Percentiles rank a stretch among this genome's conserved stretches.
Evolutionary conservation across 164 flowering plant genomes (phyloP).

Genomic region (Taxillus chinensis): DNA sequence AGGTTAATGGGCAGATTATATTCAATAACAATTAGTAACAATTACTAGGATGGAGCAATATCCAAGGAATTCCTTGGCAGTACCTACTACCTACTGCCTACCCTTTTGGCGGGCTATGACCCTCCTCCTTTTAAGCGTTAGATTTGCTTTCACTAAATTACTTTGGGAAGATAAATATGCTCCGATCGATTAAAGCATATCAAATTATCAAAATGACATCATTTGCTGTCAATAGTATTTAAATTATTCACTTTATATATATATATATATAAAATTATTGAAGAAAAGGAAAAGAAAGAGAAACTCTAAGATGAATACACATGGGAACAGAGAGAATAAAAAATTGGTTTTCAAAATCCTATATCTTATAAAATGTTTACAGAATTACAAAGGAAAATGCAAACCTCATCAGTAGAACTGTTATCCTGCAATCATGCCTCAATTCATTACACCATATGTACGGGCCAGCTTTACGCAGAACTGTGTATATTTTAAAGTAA

Average conservation of each 20-base stretch:
- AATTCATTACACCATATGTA: neutral
- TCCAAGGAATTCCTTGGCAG: neutral
- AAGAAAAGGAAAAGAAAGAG: too few species aligned
- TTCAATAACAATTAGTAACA: neutral
- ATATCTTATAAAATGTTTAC: neutral
- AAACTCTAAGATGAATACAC: too few species aligned
- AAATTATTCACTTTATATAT: neutral
- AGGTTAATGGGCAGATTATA: neutral
- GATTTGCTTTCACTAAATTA: neutral
- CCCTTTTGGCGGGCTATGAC: neutral
- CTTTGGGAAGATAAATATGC: neutral
- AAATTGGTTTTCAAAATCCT: neutral
- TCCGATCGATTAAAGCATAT: neutral
- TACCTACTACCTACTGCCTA: too few species aligned
- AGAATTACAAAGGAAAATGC: neutral
- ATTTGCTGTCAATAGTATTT: too few species aligned
- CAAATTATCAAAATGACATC: neutral
- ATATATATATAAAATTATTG: too few species aligned
- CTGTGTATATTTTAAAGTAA: too few species aligned
- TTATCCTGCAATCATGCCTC: constrained; percentile 10
- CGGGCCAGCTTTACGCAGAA: too few species aligned
- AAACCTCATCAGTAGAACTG: constrained; percentile 16
- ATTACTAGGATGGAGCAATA: neutral
- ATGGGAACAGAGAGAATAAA: too few species aligned
- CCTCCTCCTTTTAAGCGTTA: neutral